Percentiles rank a stretch among this genome's conserved stretches.
phyloP scores from a whole-genome alignment of 164 flowering plant genomes.

The Echeveria elegans region DNA sequence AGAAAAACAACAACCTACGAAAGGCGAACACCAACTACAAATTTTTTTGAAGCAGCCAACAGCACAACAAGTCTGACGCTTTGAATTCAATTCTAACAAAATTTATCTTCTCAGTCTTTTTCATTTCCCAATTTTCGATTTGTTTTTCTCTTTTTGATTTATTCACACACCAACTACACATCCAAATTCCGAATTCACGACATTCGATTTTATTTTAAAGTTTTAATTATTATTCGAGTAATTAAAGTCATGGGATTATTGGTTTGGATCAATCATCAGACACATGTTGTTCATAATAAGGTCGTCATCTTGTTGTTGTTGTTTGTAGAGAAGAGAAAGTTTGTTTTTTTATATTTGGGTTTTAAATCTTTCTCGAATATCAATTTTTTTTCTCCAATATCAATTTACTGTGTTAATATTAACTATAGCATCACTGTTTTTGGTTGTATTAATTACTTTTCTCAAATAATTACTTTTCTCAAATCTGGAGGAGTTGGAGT shows the following conservation, averaged over 20 bases:
- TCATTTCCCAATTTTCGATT: conserved; percentile 2
- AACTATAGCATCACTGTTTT: conserved; percentile 6
- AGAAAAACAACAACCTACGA: no score
- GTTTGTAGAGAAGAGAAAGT: neutral
- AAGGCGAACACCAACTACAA: no score
- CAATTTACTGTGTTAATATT: conserved; percentile 1
- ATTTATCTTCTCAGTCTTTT: neutral
- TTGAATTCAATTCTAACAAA: neutral
- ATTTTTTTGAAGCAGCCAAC: no score
- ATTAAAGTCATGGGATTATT: conserved; percentile 4
- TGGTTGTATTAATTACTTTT: conserved; percentile 7
- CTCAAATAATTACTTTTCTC: no score
- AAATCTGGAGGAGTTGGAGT: no score
- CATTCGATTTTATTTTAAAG: neutral
- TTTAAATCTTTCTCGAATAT: no score
- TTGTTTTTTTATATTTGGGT: neutral
- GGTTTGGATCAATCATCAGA: neutral
- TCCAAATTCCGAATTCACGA: neutral
- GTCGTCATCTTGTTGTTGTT: neutral
- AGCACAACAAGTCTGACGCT: no score
- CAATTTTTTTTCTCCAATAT: neutral
- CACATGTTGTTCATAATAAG: neutral
- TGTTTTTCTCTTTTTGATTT: no score
- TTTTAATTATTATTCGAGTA: conserved; percentile 1
- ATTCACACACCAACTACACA: neutral